A percentile compares a stretch with the other conserved stretches of the same genome.
Evolutionary conservation across 1,139 yeast genomes (phyloP).

Genomic region (Hyphopichia pseudoburtonii): DNA sequence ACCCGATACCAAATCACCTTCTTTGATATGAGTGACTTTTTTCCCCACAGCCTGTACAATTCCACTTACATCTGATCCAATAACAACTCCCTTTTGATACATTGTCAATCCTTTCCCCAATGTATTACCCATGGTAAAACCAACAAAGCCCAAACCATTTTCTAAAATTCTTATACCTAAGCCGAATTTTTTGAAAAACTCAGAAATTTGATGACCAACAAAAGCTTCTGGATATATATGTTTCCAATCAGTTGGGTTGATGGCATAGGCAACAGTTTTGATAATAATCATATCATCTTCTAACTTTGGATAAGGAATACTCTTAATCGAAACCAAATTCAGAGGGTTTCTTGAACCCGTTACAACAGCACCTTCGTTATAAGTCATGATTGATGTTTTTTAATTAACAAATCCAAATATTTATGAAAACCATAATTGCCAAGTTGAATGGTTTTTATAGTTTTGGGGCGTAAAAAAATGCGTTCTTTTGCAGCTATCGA

Average conservation of each 20-base stretch:
- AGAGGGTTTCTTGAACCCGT: constrained; percentile 21
- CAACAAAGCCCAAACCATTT: constrained; percentile 5
- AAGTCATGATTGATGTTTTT: constrained; percentile 2
- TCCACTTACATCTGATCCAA: constrained; percentile 32
- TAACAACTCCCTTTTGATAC: constrained; percentile 14
- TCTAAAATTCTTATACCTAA: constrained; percentile 8
- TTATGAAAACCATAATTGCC: neutral
- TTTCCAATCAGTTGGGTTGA: constrained; percentile 79
- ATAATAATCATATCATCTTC: constrained; percentile 47
- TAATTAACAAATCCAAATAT: too few species aligned
- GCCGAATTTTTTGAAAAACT: constrained; percentile 7
- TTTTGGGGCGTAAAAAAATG: too few species aligned
- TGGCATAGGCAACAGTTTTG: constrained; percentile 58
- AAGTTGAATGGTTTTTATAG: too few species aligned
- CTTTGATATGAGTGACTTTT: constrained; percentile 18
- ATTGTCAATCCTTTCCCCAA: constrained; percentile 6
- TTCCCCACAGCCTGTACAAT: constrained; percentile 27
- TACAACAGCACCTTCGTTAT: constrained; percentile 26
- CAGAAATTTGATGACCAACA: constrained; percentile 5
- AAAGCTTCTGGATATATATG: constrained; percentile 37
- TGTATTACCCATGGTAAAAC: constrained; percentile 7
- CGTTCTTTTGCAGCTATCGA: too few species aligned
- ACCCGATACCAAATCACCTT: constrained; percentile 26
- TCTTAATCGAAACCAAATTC: constrained; percentile 20
- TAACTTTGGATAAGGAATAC: constrained; percentile 37